phyloP scores from a whole-genome alignment of 257 asterid genomes.

The Solanum neorickii region DNA sequence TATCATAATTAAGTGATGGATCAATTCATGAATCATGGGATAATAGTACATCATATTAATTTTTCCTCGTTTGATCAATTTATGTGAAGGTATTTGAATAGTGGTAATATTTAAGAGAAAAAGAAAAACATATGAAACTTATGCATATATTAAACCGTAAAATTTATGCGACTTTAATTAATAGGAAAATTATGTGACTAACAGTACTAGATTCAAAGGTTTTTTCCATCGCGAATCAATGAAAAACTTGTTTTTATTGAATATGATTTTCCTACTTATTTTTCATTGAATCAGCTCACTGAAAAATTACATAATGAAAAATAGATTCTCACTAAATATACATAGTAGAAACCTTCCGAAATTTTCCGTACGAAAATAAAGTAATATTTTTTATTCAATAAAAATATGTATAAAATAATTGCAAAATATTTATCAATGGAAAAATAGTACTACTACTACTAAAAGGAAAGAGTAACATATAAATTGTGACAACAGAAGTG shows the following conservation, averaged over 20 bases:
- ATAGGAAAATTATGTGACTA: background rate
- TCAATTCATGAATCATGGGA: background rate
- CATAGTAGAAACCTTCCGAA: background rate
- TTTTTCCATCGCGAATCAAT: background rate
- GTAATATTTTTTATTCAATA: background rate
- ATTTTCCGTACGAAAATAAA: too few relatives aligned
- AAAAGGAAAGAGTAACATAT: background rate
- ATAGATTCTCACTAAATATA: background rate
- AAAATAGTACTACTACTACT: too few relatives aligned
- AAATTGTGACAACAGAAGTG: background rate
- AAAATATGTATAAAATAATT: too few relatives aligned
- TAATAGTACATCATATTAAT: background rate
- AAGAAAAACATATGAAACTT: background rate
- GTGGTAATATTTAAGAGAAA: background rate
- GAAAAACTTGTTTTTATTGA: background rate
- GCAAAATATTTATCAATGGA: background rate
- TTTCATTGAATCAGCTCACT: background rate
- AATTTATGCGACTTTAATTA: background rate
- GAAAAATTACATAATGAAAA: background rate
- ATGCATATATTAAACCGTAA: background rate
- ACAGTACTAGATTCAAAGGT: background rate
- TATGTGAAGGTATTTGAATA: background rate
- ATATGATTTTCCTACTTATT: background rate
- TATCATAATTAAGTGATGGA: background rate
- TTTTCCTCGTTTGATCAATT: background rate